Evolutionary conservation across 169 alveolate genomes (phyloP).

Genomic region (Sarcocystis neurona): DNA sequence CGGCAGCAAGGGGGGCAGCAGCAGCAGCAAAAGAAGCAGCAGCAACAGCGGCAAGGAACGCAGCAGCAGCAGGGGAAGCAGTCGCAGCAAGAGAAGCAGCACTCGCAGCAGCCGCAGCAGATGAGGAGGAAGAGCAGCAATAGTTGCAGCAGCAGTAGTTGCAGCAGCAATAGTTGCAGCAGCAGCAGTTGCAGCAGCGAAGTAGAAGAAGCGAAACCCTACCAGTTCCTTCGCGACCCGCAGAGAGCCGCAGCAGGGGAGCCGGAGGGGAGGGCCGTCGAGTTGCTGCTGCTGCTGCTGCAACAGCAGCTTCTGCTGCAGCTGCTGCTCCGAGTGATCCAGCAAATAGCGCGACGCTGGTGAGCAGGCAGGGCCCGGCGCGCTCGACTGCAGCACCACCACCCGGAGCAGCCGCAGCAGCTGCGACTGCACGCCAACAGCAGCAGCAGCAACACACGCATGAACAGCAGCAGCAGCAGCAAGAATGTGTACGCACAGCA

Average conservation of each 20-base stretch:
- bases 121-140: too few relatives aligned
- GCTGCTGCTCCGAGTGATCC: slow-evolving; percentile 33
- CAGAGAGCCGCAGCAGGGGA: slow-evolving; percentile 1
- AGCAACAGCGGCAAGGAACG: too few relatives aligned
- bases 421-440: slow-evolving; percentile 42
- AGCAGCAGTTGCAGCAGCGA: neutral
- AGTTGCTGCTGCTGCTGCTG: slow-evolving; percentile 29
- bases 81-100: too few relatives aligned
- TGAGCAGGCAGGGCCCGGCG: slow-evolving; percentile 20
- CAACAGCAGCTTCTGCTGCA: slow-evolving; percentile 28
- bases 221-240: neutral
- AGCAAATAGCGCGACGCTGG: slow-evolving; percentile 35
- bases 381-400: slow-evolving; percentile 45
- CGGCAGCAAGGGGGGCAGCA: too few relatives aligned
- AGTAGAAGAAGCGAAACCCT: neutral
- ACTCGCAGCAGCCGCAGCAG: too few relatives aligned
- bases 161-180: neutral
- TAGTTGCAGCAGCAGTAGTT: too few relatives aligned
- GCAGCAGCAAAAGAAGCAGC: too few relatives aligned
- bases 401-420: slow-evolving; percentile 53
- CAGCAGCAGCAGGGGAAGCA: too few relatives aligned
- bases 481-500: slow-evolving; percentile 11
- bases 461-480: neutral
- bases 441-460: neutral
- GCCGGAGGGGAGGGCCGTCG: neutral